Conservation (phyloP, 2,329 filamentous ascomycete species). For the Aspergillus tamarii region DNA sequence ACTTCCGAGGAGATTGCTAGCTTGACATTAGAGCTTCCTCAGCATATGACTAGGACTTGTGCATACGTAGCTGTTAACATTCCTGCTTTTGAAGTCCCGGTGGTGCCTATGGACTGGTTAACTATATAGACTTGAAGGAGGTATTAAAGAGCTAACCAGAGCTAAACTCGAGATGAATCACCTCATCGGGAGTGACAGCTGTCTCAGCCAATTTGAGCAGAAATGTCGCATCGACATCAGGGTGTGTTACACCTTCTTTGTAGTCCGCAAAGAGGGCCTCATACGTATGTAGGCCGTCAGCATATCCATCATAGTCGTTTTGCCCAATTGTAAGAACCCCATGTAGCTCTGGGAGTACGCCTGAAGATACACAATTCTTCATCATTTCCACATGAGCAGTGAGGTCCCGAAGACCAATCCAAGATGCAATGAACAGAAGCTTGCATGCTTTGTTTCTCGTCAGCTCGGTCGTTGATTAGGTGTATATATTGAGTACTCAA, state of each 20-base stretch:
- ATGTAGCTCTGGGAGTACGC: not conserved
- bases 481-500: no score
- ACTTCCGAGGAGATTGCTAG: constrained; percentile 63
- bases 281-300: not conserved
- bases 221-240: not conserved
- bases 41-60: no score
- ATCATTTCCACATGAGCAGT: no score
- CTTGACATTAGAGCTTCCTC: accelerated
- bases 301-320: not conserved
- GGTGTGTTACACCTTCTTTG: not conserved
- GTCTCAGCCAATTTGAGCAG: not conserved
- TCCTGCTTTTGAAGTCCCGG: not conserved
- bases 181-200: not conserved
- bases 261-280: not conserved
- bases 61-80: not conserved
- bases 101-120: not conserved
- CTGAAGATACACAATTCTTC: not conserved
- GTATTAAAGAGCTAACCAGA: not conserved
- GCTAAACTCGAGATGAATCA: not conserved
- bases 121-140: no score
- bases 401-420: no score
- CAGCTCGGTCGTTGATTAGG: no score
- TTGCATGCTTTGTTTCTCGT: no score
- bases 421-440: no score
- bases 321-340: not conserved